These are phyloP conservation scores for Hippophae tibetana DNA, from an alignment of 306 rosid genomes.

Conservation along the genomic window DNA sequence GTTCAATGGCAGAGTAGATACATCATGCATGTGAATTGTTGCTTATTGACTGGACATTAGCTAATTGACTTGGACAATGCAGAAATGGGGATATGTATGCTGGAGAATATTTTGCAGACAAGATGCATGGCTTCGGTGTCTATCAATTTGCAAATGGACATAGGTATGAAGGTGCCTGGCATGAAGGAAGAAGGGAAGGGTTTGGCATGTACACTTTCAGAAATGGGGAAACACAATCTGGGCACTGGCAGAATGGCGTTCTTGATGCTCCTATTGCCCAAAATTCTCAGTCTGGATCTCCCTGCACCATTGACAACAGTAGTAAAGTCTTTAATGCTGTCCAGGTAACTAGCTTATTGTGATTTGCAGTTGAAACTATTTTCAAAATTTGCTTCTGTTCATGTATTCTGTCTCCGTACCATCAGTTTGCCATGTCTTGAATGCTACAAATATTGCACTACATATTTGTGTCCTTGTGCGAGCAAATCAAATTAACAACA, in stretches of 20 bases:
- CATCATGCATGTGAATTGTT: no score
- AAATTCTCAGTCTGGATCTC: conserved; percentile 32
- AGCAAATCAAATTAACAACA: no score
- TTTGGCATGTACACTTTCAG: conserved; percentile 77
- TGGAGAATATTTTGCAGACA: conserved; percentile 94
- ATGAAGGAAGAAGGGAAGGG: conserved; percentile 91
- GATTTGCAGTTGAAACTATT: not conserved
- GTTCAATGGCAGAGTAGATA: no score
- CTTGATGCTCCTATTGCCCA: conserved; percentile 40
- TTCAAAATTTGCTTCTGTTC: no score
- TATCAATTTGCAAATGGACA: conserved; percentile 86
- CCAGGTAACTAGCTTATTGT: conserved; percentile 41
- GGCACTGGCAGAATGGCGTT: conserved; percentile 94
- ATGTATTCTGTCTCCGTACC: no score
- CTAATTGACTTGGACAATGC: conserved; percentile 10
- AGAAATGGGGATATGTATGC: conserved; percentile 85
- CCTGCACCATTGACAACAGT: conserved; percentile 36
- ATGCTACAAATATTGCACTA: no score
- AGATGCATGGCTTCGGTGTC: conserved; percentile 94
- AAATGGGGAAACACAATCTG: conserved; percentile 77
- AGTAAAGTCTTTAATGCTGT: conserved; percentile 54
- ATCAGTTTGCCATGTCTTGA: no score
- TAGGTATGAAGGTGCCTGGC: conserved; percentile 90
- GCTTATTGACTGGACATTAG: no score
- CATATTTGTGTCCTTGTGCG: no score